These are phyloP conservation scores for Ophiostoma triangulosporum DNA, from an alignment of 2,329 filamentous ascomycete genomes.

Conservation along the genomic window DNA sequence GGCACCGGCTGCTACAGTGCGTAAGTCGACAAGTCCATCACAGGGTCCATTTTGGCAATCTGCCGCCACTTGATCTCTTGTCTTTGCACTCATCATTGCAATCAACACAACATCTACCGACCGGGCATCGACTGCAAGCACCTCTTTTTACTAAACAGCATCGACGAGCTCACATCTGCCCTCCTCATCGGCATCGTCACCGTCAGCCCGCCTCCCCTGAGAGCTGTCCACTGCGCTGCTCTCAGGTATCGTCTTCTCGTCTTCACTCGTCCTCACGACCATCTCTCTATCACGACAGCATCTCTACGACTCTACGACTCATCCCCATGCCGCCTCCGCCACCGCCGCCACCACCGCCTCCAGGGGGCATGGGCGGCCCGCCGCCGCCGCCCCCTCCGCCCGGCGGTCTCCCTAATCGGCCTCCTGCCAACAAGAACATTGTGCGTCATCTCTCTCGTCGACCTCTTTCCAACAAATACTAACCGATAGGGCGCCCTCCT, in stretches of 20 bases:
- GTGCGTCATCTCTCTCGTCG: neutral
- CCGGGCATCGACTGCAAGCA: neutral
- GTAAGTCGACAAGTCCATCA: no score
- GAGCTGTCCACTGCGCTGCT: neutral
- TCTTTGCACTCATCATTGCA: neutral
- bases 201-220: neutral
- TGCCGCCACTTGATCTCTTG: no score
- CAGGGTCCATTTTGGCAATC: no score
- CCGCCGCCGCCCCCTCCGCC: constrained; percentile 53
- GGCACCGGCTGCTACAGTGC: no score
- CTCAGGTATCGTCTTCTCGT: no score
- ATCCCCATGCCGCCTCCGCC: constrained; percentile 13
- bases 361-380: constrained; percentile 11
- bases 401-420: constrained; percentile 42
- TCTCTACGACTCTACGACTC: neutral
- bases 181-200: neutral
- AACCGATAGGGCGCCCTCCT: constrained; percentile 65
- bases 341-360: constrained; percentile 13
- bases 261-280: neutral
- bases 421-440: constrained; percentile 32
- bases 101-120: neutral
- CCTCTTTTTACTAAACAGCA: neutral
- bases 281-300: neutral
- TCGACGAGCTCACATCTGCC: neutral
- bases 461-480: constrained; percentile 10